Evolutionary conservation across 2,329 filamentous ascomycete genomes (phyloP).

Genomic region (Xylariaceae sp.): DNA sequence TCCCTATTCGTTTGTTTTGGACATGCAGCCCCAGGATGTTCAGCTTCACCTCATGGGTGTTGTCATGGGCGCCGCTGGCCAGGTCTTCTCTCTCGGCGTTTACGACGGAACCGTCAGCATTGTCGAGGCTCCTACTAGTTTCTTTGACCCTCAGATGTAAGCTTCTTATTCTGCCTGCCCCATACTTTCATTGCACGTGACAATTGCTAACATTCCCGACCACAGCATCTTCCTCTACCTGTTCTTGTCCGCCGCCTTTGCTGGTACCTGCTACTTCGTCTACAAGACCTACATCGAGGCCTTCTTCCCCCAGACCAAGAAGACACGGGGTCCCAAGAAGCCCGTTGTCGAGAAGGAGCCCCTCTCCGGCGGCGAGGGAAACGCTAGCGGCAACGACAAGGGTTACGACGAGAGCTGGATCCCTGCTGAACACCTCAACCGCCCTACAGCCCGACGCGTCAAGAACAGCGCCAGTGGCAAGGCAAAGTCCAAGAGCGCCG

Average conservation of each 20-base stretch:
- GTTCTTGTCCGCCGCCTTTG: constrained; percentile 74
- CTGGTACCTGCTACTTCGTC: constrained; percentile 84
- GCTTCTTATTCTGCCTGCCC: constrained; percentile 28
- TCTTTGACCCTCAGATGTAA: constrained; percentile 95
- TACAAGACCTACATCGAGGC: constrained; percentile 98
- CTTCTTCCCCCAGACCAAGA: constrained; percentile 86
- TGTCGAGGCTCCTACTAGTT: constrained; percentile 83
- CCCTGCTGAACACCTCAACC: constrained; percentile 80
- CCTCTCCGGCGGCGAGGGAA: constrained; percentile 65
- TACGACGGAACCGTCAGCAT: constrained; percentile 80
- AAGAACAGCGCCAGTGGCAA: constrained; percentile 52
- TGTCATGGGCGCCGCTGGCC: constrained; percentile 59
- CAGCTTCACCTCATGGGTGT: constrained; percentile 71
- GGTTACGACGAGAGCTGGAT: constrained; percentile 93
- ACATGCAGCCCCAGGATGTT: constrained; percentile 90
- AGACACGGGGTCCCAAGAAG: constrained; percentile 43
- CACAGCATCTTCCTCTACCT: constrained; percentile 93
- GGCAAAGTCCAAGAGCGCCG: constrained; percentile 34
- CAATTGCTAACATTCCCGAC: constrained; percentile 43
- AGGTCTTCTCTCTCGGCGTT: constrained; percentile 69
- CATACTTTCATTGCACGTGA: constrained; percentile 6
- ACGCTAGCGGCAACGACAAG: constrained; percentile 63
- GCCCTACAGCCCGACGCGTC: constrained; percentile 65
- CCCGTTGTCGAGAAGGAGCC: constrained; percentile 47
- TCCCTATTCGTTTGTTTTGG: constrained; percentile 79